Conservation (phyloP, 768 basidiomycete genomes). For the Amanita inopinata region DNA sequence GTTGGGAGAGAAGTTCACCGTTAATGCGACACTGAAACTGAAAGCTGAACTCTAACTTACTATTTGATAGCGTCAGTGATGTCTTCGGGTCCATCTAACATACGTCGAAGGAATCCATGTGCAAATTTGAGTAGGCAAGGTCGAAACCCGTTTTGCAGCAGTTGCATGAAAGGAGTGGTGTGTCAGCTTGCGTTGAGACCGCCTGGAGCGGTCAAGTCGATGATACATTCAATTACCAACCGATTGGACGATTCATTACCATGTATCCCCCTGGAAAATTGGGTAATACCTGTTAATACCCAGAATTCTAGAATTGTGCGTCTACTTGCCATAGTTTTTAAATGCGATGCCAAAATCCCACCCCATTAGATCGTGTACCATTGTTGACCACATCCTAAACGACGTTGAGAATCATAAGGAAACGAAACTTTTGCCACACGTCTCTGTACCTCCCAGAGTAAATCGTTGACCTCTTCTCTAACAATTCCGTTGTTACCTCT, state of each 20-base stretch:
- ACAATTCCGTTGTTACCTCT: conserved; percentile 11
- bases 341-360: conserved; percentile 16
- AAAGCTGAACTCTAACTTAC: conserved; percentile 16
- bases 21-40: not conserved
- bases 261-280: not conserved
- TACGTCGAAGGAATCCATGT: conserved; percentile 21
- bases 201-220: conserved; percentile 13
- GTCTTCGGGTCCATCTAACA: conserved; percentile 23
- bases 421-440: too few relatives aligned
- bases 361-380: conserved; percentile 2
- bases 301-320: not conserved
- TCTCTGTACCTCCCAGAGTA: conserved; percentile 12
- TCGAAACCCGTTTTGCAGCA: conserved; percentile 13
- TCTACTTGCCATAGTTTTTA: conserved; percentile 21
- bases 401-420: too few relatives aligned
- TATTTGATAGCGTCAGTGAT: conserved; percentile 24
- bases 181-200: conserved; percentile 19
- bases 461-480: conserved; percentile 12
- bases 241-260: not conserved
- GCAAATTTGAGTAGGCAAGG: conserved; percentile 21
- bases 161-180: conserved; percentile 15
- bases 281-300: not conserved
- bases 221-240: conserved; percentile 6
- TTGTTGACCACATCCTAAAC: too few relatives aligned
- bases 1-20: conserved; percentile 1